Conservation (phyloP, 495 filamentous ascomycete genomes). For the Lepidopterella palustris region DNA sequence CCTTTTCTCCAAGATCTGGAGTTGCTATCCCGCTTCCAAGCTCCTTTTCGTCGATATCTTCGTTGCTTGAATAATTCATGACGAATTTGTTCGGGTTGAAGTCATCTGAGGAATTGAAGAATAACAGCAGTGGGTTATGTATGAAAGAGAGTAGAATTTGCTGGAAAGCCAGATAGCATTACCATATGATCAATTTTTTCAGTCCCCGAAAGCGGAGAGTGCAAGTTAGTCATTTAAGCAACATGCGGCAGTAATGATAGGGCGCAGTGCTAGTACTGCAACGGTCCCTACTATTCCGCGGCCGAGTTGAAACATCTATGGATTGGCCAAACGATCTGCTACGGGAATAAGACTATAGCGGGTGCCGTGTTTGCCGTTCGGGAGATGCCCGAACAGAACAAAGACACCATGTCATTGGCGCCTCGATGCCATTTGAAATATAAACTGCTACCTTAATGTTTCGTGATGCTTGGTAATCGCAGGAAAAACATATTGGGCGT, state of each 20-base stretch:
- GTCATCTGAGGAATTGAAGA: neutral
- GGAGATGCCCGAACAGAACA: neutral
- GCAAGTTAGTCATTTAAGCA: neutral
- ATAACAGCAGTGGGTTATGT: neutral
- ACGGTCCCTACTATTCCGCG: neutral
- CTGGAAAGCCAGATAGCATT: neutral
- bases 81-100: neutral
- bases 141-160: neutral
- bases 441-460: neutral
- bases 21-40: neutral
- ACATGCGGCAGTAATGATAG: neutral
- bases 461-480: neutral
- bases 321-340: neutral
- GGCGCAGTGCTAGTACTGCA: neutral
- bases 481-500: too few relatives aligned
- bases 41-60: neutral
- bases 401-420: neutral
- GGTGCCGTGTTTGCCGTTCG: slow-evolving; percentile 1
- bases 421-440: too few relatives aligned
- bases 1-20: neutral
- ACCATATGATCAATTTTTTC: neutral
- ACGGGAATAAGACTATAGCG: slow-evolving; percentile 1
- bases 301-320: neutral
- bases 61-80: neutral
- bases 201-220: neutral